Percentiles rank a stretch among this genome's conserved stretches.
Conservation (phyloP, 2,329 filamentous ascomycete genomes). For the Davidsoniella australis region DNA sequence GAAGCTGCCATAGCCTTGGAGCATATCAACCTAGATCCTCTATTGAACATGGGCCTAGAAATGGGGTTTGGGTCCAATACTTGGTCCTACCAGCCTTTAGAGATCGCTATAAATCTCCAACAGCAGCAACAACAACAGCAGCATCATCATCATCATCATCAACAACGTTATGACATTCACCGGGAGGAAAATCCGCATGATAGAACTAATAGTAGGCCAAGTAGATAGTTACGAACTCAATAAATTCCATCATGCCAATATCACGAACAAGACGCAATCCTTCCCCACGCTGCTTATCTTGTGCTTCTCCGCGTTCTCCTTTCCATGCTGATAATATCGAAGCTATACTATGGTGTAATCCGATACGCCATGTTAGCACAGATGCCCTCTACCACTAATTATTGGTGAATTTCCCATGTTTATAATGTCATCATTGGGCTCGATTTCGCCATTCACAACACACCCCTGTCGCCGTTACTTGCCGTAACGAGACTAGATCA, state of each 20-base stretch:
- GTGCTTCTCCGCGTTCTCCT: background rate
- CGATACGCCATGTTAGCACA: background rate
- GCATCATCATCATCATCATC: background rate
- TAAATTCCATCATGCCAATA: too few species aligned
- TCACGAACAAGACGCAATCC: too few species aligned
- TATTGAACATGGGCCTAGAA: conserved; percentile 3
- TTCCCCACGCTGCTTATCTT: background rate
- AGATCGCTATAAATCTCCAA: background rate
- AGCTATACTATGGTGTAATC: background rate
- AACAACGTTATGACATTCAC: background rate
- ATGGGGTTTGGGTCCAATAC: background rate
- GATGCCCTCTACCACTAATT: background rate
- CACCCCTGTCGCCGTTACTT: background rate
- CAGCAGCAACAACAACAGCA: background rate
- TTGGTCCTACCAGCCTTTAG: conserved; percentile 1
- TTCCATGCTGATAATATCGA: background rate
- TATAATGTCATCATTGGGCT: conserved; percentile 5
- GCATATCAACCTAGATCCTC: background rate
- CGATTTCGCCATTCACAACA: conserved; percentile 8
- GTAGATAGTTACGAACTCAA: background rate
- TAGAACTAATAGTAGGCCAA: background rate
- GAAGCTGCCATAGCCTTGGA: conserved; percentile 1
- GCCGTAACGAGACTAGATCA: background rate
- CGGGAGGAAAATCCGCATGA: too few species aligned
- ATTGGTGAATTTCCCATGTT: background rate